phyloP scores from a whole-genome alignment of 768 basidiomycete species.

The Boletales sp. region DNA sequence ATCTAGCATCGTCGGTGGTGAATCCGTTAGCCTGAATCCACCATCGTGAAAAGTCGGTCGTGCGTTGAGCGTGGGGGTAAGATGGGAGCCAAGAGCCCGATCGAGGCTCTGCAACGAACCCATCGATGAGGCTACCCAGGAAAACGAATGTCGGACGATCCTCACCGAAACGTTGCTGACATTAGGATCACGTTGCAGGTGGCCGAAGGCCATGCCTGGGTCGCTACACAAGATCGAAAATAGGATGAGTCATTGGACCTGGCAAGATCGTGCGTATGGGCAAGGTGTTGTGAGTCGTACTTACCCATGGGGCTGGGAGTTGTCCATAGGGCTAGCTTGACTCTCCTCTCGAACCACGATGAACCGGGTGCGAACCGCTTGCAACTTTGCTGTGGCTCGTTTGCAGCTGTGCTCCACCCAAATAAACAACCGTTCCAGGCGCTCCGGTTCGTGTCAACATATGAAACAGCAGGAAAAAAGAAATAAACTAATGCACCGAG shows the following conservation, averaged over 20 bases:
- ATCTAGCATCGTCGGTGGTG: slow-evolving; percentile 30
- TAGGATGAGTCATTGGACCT: slow-evolving; percentile 11
- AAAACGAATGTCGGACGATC: slow-evolving; percentile 19
- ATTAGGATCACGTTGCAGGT: slow-evolving; percentile 53
- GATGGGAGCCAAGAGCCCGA: slow-evolving; percentile 56
- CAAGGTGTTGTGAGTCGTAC: slow-evolving; percentile 15
- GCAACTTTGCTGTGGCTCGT: slow-evolving; percentile 30
- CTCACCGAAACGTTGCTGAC: slow-evolving; percentile 61
- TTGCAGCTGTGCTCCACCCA: slow-evolving; percentile 20
- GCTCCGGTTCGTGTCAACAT: slow-evolving; percentile 20
- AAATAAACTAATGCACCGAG: slow-evolving; percentile 3
- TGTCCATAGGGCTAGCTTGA: slow-evolving; percentile 28
- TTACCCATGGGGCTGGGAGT: slow-evolving; percentile 33
- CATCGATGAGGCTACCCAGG: slow-evolving; percentile 26
- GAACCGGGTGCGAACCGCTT: slow-evolving; percentile 36
- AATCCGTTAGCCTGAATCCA: slow-evolving; percentile 28
- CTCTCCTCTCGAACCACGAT: slow-evolving; percentile 30
- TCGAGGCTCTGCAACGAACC: slow-evolving; percentile 45
- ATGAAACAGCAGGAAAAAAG: no score
- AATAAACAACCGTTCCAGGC: slow-evolving; percentile 21
- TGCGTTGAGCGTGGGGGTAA: slow-evolving; percentile 35
- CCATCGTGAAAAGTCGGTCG: slow-evolving; percentile 32
- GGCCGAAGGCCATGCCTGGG: slow-evolving; percentile 57
- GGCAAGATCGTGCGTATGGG: background rate
- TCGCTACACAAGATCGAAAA: slow-evolving; percentile 41